Percentiles rank a stretch among this genome's conserved stretches.
These are phyloP conservation scores for Boletus holoroseus DNA, from an alignment of 1,284 basidiomycete species.

Conservation along the genomic window DNA sequence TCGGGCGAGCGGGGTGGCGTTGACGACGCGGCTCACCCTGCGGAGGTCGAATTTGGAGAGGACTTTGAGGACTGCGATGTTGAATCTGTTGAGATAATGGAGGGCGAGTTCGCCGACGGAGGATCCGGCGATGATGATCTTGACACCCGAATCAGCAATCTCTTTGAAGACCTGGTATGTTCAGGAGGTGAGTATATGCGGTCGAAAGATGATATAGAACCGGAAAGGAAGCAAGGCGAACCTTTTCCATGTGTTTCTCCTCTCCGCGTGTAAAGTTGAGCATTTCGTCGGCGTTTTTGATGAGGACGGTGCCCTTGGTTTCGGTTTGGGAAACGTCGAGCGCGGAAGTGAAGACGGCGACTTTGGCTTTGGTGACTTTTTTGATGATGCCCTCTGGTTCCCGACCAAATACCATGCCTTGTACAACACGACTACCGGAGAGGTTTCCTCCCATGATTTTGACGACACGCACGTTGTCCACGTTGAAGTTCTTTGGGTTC, in stretches of 20 bases:
- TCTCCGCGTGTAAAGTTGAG: slow-evolving; percentile 94
- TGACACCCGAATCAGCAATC: slow-evolving; percentile 93
- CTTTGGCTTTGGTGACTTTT: slow-evolving; percentile 79
- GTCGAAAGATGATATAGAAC: not conserved
- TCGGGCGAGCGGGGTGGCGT: slow-evolving; percentile 93
- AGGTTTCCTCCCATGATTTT: slow-evolving; percentile 97
- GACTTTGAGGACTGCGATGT: slow-evolving; percentile 95
- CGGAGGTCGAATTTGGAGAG: slow-evolving; percentile 98
- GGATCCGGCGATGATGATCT: slow-evolving; percentile 90
- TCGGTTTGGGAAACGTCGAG: slow-evolving; percentile 95
- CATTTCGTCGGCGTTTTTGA: slow-evolving; percentile 96
- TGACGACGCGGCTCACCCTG: slow-evolving; percentile 89
- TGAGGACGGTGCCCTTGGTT: slow-evolving; percentile 96
- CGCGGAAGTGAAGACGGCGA: slow-evolving; percentile 90
- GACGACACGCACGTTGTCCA: slow-evolving; percentile 97
- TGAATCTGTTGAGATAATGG: slow-evolving; percentile 93
- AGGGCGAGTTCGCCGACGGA: slow-evolving; percentile 93
- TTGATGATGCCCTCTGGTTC: slow-evolving; percentile 90
- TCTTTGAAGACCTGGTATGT: slow-evolving; percentile 85
- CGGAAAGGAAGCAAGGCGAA: slow-evolving; percentile 28
- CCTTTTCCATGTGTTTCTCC: slow-evolving; percentile 93
- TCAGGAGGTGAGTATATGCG: not conserved
- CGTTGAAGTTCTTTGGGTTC: slow-evolving; percentile 89
- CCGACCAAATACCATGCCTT: slow-evolving; percentile 97
- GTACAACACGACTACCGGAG: slow-evolving; percentile 79